Base-by-base conservation (phyloP, 2,329 filamentous ascomycete species). In the Fusarium devonianum region DNA sequence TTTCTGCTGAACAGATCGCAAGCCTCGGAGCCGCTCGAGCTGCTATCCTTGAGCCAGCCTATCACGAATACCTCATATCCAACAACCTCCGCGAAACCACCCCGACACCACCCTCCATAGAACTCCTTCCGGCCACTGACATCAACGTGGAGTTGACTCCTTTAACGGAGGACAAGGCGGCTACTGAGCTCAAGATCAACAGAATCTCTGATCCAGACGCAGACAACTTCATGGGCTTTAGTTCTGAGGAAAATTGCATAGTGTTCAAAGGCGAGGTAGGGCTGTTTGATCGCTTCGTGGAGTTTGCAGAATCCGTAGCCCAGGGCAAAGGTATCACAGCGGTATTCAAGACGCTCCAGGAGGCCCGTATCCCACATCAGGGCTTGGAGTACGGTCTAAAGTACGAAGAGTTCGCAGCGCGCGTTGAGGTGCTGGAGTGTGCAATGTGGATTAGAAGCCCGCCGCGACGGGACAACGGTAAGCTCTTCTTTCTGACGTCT, bases 401-500 rank as follows among this genome's bases (percentile, higher is more conserved):
- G 4, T 67, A 61, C 23, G 49, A 58, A 10, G 42, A 58, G 2
- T 67, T 67, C 28, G 62, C 51, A 4, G 26, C 32, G 12, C 53
- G 53, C 16, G 64, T 67, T 7, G 65, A 67, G 44, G 36, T 66
- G 9, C 49, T 67, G 14, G 60, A 67, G 36, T 66, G 61, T 37
- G 54, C 53, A 22, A 55, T 63, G 53, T 67, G 58, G 60, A 47
- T 61, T 36, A 45, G 36, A 23, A 45, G 35, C 16, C 37, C 47
- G 32, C 37, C 36, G 7, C 22, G 16, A 8, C 26, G 34, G 3
- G 26, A 22, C 10, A 12, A 28, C 21, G 51, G 62, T 63, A 47
- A 44, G 36, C 13, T 19, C 6, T 26, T n/a, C 17, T 7, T 36
- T 16, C 8, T 9, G 7, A 9, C 12, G 3, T 12, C 19, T 12